phyloP scores from a whole-genome alignment of 495 filamentous ascomycete genomes.

The Lichenothelia convexa region DNA sequence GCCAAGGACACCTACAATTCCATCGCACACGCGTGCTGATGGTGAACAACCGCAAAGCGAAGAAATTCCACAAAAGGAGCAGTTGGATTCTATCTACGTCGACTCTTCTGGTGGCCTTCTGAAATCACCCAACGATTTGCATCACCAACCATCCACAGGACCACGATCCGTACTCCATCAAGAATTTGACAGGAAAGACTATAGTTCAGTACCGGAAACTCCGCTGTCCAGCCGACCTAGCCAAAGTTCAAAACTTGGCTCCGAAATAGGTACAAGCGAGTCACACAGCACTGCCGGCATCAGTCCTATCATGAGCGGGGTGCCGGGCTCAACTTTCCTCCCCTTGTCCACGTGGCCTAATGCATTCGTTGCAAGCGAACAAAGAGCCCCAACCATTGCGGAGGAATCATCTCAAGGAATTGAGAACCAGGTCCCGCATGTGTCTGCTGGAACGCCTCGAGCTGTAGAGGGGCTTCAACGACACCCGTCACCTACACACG shows the following conservation, averaged over 20 bases:
- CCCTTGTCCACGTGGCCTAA: too few relatives aligned
- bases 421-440: slow-evolving; percentile 5
- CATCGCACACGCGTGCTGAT: too few relatives aligned
- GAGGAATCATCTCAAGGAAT: slow-evolving; percentile 24
- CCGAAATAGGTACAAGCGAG: slow-evolving; percentile 36
- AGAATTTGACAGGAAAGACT: slow-evolving; percentile 40
- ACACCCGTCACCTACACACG: slow-evolving; percentile 20
- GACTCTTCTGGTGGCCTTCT: not conserved
- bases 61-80: too few relatives aligned
- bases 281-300: slow-evolving; percentile 47
- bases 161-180: slow-evolving; percentile 52
- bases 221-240: slow-evolving; percentile 25
- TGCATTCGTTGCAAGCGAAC: slow-evolving; percentile 3
- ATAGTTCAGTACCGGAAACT: slow-evolving; percentile 33
- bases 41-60: too few relatives aligned
- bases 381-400: slow-evolving; percentile 32
- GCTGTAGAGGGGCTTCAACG: slow-evolving; percentile 10
- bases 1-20: too few relatives aligned
- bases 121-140: slow-evolving; percentile 15
- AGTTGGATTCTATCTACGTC: not conserved
- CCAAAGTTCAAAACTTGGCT: slow-evolving; percentile 6
- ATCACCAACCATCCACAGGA: slow-evolving; percentile 39
- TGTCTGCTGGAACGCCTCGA: slow-evolving; percentile 13
- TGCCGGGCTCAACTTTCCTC: slow-evolving; percentile 24
- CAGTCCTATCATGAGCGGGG: slow-evolving; percentile 47